Conservation (phyloP, 805 yeast genomes). For the Hagleromyces aurorensis region DNA sequence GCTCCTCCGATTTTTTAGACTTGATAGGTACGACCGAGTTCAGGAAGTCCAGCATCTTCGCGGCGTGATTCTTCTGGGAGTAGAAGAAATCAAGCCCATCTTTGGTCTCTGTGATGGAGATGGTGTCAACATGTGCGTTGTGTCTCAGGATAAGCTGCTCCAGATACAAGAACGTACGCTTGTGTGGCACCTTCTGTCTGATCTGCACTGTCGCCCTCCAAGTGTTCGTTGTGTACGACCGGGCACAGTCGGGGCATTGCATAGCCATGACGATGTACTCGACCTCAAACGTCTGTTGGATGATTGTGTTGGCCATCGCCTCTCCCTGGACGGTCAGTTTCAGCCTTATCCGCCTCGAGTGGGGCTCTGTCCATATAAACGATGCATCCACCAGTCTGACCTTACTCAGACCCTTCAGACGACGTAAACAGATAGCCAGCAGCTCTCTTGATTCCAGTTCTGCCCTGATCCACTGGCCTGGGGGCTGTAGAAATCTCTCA, state of each 20-base stretch:
- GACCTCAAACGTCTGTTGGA: slow-evolving; percentile 91
- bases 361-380: slow-evolving; percentile 98
- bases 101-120: slow-evolving; percentile 83
- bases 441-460: slow-evolving; percentile 89
- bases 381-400: slow-evolving; percentile 88
- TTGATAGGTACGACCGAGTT: slow-evolving; percentile 78
- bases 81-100: slow-evolving; percentile 96
- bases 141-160: slow-evolving; percentile 92
- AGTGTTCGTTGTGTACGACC: slow-evolving; percentile 90
- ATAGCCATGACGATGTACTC: slow-evolving; percentile 88
- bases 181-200: slow-evolving; percentile 94
- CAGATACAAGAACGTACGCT: slow-evolving; percentile 89
- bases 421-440: slow-evolving; percentile 80
- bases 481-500: slow-evolving; percentile 93
- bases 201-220: slow-evolving; percentile 98
- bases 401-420: slow-evolving; percentile 78
- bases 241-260: slow-evolving; percentile 99
- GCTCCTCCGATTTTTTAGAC: slow-evolving; percentile 78
- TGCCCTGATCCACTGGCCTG: slow-evolving; percentile 86
- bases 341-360: slow-evolving; percentile 86
- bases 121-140: slow-evolving; percentile 89
- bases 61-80: slow-evolving; percentile 82
- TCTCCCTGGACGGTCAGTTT: slow-evolving; percentile 95
- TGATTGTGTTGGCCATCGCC: slow-evolving; percentile 82
- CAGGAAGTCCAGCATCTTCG: slow-evolving; percentile 87